These are phyloP conservation scores for Syncephalastrum racemosum DNA, from an alignment of 371 early-diverging fungal species.

Conservation along the genomic window DNA sequence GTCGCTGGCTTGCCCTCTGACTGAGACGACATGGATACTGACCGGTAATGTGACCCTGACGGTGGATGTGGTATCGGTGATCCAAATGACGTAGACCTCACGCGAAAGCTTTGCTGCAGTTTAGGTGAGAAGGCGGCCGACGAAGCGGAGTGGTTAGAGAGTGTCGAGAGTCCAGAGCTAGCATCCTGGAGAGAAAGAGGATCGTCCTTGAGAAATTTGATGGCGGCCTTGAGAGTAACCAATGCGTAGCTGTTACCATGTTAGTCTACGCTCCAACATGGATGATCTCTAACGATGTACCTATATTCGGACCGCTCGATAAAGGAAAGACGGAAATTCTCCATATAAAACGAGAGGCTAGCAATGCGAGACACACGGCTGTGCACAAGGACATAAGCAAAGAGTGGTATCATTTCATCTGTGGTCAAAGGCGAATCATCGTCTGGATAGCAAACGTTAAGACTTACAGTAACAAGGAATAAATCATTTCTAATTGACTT, in stretches of 20 bases:
- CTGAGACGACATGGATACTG: conserved; percentile 19
- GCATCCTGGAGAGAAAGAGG: conserved; percentile 47
- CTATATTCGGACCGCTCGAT: conserved; percentile 50
- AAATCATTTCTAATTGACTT: conserved; percentile 6
- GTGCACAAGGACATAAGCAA: conserved; percentile 55
- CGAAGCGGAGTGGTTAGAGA: conserved; percentile 22
- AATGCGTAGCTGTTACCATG: conserved; percentile 41
- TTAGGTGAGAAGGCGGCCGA: conserved; percentile 26
- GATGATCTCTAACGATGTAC: conserved; percentile 20
- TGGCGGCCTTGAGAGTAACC: conserved; percentile 53
- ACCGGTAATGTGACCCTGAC: conserved; percentile 16
- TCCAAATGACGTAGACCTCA: conserved; percentile 38
- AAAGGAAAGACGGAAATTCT: conserved; percentile 50
- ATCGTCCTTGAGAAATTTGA: conserved; percentile 58
- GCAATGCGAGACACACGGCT: conserved; percentile 51
- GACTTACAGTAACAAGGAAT: conserved; percentile 12
- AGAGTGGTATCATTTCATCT: conserved; percentile 65
- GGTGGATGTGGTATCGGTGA: conserved; percentile 17
- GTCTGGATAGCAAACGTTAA: conserved; percentile 4
- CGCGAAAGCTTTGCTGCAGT: conserved; percentile 11
- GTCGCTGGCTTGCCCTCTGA: conserved; percentile 3
- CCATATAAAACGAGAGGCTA: conserved; percentile 58
- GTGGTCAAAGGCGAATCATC: conserved; percentile 53
- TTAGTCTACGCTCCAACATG: too few species aligned
- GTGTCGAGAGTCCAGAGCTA: conserved; percentile 25